Base-by-base conservation (phyloP, 2,329 filamentous ascomycete species). In the Aureobasidium sp. region DNA sequence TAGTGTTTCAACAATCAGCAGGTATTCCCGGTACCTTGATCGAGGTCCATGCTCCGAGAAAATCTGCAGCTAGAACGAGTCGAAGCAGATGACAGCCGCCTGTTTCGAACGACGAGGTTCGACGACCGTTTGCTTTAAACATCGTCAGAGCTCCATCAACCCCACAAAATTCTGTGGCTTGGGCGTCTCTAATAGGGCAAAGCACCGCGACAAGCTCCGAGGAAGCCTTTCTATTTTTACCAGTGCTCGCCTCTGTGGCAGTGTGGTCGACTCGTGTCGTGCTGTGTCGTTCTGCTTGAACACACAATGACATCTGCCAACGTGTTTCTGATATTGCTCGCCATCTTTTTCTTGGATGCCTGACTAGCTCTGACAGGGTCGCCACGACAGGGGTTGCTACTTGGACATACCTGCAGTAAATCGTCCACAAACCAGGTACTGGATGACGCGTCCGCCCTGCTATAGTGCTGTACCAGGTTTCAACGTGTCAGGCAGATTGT, bases 1-100 rank as follows among this genome's bases (percentile, higher is more conserved):
- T 39, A 39, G 34, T 15, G 37, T 27, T 42, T 11, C 34, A 52
- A 15, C 25, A 42, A 6, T 2, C 27, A 27, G 4, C 21, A 13
- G 15, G 11, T 15, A 42, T 54, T 21, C 16, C 27, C 50, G 27
- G 50, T 29, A 42, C 25, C 27, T 42, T 27, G 36, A 41, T 13
- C 50, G 37, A 30, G 32, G 50, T 30, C 37, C 37, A 54, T 54
- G 50, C 50, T 21, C 25, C 50, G 32, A 8, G 36, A n/a, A 21
- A n/a, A n/a, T 37, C 37, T 52, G 49, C 49, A 52, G 49, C 49
- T 52, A 39, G 49, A 52, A 52, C 49, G n/a, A 25, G 34, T 52
- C 21, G 49, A 52, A 52, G 49, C 49, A 52, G 49, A 52, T 39
- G 49, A 52, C 48, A 37, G 29, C 21, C 21, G 21, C 48, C 48